Percentiles rank a stretch among this genome's conserved stretches.
Evolutionary conservation across 352 stramenopile species (phyloP).

Genomic region (Pythium plurisporium): DNA sequence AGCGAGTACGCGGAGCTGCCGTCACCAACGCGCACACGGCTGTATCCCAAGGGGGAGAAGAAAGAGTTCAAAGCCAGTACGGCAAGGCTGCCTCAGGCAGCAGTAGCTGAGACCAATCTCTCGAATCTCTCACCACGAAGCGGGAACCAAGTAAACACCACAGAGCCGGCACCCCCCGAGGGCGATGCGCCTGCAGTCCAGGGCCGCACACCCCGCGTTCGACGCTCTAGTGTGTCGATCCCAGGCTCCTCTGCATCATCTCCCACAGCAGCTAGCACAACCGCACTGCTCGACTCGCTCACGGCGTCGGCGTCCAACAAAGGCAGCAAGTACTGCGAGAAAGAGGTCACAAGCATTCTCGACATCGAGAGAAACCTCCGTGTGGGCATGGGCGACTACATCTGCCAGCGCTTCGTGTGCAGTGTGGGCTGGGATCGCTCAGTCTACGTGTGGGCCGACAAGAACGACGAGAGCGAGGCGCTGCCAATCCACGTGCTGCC

Average conservation of each 20-base stretch:
- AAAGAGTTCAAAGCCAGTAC: background rate
- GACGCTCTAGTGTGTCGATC: background rate
- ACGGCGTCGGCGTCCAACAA: background rate
- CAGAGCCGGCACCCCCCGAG: background rate
- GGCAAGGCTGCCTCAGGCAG: too few species aligned
- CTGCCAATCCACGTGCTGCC: slow-evolving; percentile 56
- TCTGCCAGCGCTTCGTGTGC: slow-evolving; percentile 78
- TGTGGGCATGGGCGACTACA: slow-evolving; percentile 79
- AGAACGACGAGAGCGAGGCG: slow-evolving; percentile 69
- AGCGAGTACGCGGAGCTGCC: slow-evolving; percentile 43
- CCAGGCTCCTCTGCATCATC: background rate
- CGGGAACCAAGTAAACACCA: background rate
- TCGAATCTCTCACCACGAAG: background rate
- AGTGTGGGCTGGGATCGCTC: slow-evolving; percentile 80
- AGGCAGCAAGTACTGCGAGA: slow-evolving; percentile 48
- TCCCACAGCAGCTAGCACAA: background rate
- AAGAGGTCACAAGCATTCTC: slow-evolving; percentile 81
- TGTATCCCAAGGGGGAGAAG: slow-evolving; percentile 22
- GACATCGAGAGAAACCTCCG: slow-evolving; percentile 74
- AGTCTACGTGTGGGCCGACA: slow-evolving; percentile 82
- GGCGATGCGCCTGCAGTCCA: background rate
- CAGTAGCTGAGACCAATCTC: background rate
- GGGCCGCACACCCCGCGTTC: background rate
- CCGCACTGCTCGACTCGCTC: slow-evolving; percentile 4
- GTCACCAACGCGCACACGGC: slow-evolving; percentile 36